Conservation (phyloP, 139 green algal species). For the Picochlorum sp. region DNA sequence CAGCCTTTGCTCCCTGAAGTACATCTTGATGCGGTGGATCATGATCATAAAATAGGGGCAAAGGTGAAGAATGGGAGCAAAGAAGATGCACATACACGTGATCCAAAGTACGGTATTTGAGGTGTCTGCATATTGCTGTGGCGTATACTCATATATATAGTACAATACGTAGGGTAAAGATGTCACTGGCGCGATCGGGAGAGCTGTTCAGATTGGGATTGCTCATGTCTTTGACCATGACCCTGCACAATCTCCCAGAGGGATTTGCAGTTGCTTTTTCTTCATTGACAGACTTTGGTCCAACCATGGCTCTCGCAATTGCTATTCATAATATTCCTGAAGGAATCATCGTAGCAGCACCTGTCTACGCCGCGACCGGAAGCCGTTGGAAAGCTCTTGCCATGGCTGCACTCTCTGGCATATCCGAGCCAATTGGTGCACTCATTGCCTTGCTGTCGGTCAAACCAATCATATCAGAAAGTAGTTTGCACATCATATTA, state of each 20-base stretch:
- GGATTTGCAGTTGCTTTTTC: conserved; percentile 69
- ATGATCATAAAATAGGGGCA: neutral
- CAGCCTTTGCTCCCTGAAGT: conserved; percentile 58
- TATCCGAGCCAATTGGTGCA: conserved; percentile 76
- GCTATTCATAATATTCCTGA: conserved; percentile 82
- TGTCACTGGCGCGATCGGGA: neutral
- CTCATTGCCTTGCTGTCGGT: conserved; percentile 62
- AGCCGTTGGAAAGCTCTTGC: conserved; percentile 60
- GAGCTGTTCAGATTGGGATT: conserved; percentile 48
- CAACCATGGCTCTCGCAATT: conserved; percentile 70
- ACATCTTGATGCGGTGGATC: conserved; percentile 7
- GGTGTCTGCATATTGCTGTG: too few relatives aligned
- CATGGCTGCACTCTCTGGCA: conserved; percentile 59
- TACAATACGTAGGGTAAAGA: neutral
- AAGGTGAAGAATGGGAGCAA: too few relatives aligned
- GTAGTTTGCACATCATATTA: conserved; percentile 62
- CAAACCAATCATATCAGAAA: conserved; percentile 48
- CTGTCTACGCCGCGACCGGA: conserved; percentile 80
- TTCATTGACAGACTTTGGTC: conserved; percentile 65
- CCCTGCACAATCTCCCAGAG: conserved; percentile 84
- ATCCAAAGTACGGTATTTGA: too few relatives aligned
- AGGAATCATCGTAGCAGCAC: conserved; percentile 77
- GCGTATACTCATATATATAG: neutral
- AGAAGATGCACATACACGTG: too few relatives aligned
- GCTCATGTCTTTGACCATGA: conserved; percentile 79